phyloP scores from a whole-genome alignment of 768 basidiomycete species.

The Mycena filopes region DNA sequence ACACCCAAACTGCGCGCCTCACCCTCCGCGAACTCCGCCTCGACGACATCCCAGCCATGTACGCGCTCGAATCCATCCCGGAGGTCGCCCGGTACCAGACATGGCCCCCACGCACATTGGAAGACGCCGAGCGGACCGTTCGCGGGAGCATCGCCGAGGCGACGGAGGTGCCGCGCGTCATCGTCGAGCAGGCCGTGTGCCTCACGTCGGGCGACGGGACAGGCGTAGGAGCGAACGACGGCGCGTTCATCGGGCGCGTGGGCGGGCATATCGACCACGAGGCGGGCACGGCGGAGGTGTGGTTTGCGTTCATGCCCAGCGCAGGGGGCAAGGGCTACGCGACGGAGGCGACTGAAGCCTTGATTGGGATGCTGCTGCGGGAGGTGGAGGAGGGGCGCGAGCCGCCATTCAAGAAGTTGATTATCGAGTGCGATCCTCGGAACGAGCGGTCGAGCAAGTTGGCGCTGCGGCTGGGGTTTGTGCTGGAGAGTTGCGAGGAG shows the following conservation, averaged over 20 bases:
- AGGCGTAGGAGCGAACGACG: too few species aligned
- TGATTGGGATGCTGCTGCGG: constrained; percentile 9
- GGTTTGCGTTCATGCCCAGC: constrained; percentile 16
- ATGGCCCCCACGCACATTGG: constrained; percentile 8
- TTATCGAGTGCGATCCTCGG: constrained; percentile 20
- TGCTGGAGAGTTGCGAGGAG: constrained; percentile 9
- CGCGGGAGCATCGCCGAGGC: not conserved
- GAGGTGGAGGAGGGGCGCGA: not conserved
- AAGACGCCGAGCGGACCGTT: not conserved
- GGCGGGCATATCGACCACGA: constrained; percentile 1
- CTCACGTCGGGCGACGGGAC: not conserved
- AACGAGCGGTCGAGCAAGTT: constrained; percentile 10
- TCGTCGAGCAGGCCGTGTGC: constrained; percentile 11
- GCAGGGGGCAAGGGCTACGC: constrained; percentile 7
- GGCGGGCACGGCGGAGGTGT: constrained; percentile 14
- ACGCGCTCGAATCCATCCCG: constrained; percentile 13
- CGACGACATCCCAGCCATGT: not conserved
- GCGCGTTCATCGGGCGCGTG: constrained; percentile 13
- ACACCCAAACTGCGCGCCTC: constrained; percentile 1
- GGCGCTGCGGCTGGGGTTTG: constrained; percentile 15
- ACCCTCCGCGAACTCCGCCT: constrained; percentile 11
- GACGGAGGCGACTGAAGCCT: constrained; percentile 4
- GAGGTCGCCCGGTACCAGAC: constrained; percentile 14
- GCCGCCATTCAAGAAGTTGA: constrained; percentile 6
- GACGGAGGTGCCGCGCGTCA: not conserved